Base-by-base conservation (phyloP, 331 rosid genomes). In the Prunus yedoensis region DNA sequence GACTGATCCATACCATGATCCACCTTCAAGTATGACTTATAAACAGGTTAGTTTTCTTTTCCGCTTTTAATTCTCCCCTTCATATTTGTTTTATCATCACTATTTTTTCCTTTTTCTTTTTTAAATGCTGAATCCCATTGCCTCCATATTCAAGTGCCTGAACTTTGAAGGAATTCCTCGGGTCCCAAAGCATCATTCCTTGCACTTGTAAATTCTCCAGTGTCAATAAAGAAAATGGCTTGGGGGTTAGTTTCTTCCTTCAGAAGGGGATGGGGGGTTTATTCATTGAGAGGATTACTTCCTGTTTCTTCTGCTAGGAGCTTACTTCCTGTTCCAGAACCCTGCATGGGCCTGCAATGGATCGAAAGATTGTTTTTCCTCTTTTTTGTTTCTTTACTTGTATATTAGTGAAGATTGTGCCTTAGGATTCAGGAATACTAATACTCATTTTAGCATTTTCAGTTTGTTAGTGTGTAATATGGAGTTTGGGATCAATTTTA, bases 21-120 rank as follows among this genome's bases (percentile, higher is more conserved):
- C 96, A 45, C 93, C 99, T 64, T 86, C 93, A 77, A 81, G 79
- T 52, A 74, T 94, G 85, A 94, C 99, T 51, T 94, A 94, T 85
- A 88, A 87, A 76, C 88, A 94, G 98, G 98, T 93, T 27, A 30
- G 28, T 15, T 56, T 51, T 79, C 65, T 65, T 52, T 32, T 61
- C 53, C 23, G 4, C 17, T 69, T 28, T 41, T 59, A 20, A 4
- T 17, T 15, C 41, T 73, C 10, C 74, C 21, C 23, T 43, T 53
- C 17, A 43, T 64, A 28, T 58, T 41, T 58, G 51, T 62, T 41
- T 14, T 3, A 16, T 17, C 61, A 4, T 25, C 25, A 38, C 14
- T 43, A 5, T 23, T 56, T 54, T 18, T 45, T 21, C 2, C 14
- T 59, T 82, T 49, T 5, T 9, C 3, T 66, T 28, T 43, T 8